Evolutionary conservation across 345 rosid genomes (phyloP).

Genomic region (Populus euphratica): DNA sequence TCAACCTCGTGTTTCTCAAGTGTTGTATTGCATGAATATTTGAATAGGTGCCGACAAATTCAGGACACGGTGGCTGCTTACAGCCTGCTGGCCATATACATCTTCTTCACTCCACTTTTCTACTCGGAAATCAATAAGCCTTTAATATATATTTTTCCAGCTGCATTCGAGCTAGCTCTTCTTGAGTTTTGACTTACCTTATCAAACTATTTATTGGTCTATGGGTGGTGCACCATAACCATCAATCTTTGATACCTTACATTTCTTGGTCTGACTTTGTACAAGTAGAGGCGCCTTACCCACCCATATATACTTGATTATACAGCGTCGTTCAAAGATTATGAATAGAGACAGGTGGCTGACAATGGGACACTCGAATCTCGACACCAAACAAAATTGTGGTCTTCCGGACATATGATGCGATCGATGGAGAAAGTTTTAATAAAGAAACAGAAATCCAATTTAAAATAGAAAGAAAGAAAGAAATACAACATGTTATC

Average conservation of each 20-base stretch:
- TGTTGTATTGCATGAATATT: neutral
- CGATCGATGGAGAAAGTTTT: too few relatives aligned
- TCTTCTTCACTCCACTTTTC: neutral
- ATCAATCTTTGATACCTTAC: too few relatives aligned
- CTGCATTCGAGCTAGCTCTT: neutral
- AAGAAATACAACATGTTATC: too few relatives aligned
- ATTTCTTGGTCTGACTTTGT: neutral
- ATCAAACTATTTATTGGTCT: neutral
- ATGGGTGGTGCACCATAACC: neutral
- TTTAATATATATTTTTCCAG: neutral
- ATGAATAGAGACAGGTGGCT: too few relatives aligned
- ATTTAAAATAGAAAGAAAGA: too few relatives aligned
- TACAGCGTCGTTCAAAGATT: neutral
- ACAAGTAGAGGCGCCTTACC: neutral
- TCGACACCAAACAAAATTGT: too few relatives aligned
- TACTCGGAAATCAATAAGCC: neutral
- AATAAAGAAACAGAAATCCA: too few relatives aligned
- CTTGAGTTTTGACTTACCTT: too few relatives aligned
- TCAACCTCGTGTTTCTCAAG: neutral
- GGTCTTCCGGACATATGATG: too few relatives aligned
- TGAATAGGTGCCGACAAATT: conserved; percentile 9
- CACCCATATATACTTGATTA: neutral
- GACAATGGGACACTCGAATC: too few relatives aligned
- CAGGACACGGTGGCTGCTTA: neutral
- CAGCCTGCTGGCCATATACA: neutral